phyloP scores from a whole-genome alignment of 1,139 yeast genomes.

The Pichia inconspicua region DNA sequence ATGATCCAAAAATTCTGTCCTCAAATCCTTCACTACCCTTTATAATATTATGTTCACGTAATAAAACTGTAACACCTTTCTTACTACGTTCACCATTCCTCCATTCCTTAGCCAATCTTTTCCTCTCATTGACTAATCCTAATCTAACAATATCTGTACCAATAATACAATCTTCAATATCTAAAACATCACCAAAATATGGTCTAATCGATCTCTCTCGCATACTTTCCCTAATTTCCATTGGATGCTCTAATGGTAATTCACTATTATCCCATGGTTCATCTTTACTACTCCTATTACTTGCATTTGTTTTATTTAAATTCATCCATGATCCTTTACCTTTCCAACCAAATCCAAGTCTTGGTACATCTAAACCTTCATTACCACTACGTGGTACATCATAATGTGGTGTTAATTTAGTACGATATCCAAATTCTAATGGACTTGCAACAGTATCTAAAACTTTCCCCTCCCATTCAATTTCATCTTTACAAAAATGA shows the following conservation, averaged over 20 bases:
- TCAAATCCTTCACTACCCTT: constrained; percentile 12
- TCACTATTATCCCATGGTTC: constrained; percentile 4
- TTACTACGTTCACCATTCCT: constrained; percentile 13
- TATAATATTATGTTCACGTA: constrained; percentile 66
- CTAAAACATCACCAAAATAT: constrained; percentile 43
- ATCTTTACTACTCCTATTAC: neutral
- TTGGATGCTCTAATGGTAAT: constrained; percentile 6
- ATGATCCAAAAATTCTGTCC: constrained; percentile 20
- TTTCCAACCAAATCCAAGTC: constrained; percentile 82
- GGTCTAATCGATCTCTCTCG: constrained; percentile 17
- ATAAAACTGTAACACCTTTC: constrained; percentile 78
- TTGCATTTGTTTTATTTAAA: constrained; percentile 1
- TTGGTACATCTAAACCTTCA: constrained; percentile 40
- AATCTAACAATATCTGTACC: constrained; percentile 73
- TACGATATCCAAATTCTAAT: constrained; percentile 65
- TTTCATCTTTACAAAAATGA: constrained; percentile 35
- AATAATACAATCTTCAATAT: constrained; percentile 87
- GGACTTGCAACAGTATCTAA: constrained; percentile 75
- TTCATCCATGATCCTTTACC: constrained; percentile 61
- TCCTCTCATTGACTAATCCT: constrained; percentile 70
- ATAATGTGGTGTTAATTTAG: constrained; percentile 94
- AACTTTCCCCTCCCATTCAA: constrained; percentile 29
- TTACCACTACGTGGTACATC: constrained; percentile 52
- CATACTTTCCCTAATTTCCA: constrained; percentile 5
- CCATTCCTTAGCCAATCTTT: constrained; percentile 32